Evolutionary conservation across 306 rosid species (phyloP).

Genomic region (Castanea sativa): DNA sequence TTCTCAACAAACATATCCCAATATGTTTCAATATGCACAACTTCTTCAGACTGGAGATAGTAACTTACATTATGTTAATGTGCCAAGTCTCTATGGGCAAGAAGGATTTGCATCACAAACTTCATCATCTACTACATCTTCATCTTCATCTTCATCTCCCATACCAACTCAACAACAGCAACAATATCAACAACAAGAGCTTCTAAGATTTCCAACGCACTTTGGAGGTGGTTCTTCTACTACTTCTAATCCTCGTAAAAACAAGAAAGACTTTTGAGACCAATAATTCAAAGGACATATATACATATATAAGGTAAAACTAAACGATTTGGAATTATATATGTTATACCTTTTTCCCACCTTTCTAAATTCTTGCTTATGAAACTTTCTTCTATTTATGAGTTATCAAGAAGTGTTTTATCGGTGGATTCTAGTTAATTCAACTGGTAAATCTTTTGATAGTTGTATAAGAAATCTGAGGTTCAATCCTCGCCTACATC

Average conservation of each 20-base stretch:
- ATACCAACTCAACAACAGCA: conserved; percentile 28
- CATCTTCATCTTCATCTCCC: conserved; percentile 23
- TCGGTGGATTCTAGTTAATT: not conserved
- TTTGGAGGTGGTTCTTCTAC: conserved; percentile 47
- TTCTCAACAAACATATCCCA: conserved; percentile 28
- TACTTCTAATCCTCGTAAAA: conserved; percentile 22
- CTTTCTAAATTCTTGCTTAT: not conserved
- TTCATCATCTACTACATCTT: conserved; percentile 7
- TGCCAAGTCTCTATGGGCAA: conserved; percentile 22
- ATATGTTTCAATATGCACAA: conserved; percentile 25
- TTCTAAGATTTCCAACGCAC: conserved; percentile 34
- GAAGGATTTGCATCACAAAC: conserved; percentile 14
- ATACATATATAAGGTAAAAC: not conserved
- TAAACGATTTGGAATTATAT: not conserved
- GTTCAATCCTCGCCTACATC: too few species aligned
- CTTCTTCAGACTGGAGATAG: not conserved
- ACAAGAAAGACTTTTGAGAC: conserved; percentile 31
- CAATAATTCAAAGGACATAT: not conserved
- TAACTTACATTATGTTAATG: conserved; percentile 7
- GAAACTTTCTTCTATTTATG: not conserved
- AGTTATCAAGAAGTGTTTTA: not conserved
- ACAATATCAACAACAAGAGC: conserved; percentile 29
- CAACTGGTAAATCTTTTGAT: too few species aligned
- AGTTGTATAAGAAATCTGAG: too few species aligned
- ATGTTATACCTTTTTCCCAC: not conserved